Conservation (phyloP, 2,329 filamentous ascomycete species). For the Ophiostoma piceae region DNA sequence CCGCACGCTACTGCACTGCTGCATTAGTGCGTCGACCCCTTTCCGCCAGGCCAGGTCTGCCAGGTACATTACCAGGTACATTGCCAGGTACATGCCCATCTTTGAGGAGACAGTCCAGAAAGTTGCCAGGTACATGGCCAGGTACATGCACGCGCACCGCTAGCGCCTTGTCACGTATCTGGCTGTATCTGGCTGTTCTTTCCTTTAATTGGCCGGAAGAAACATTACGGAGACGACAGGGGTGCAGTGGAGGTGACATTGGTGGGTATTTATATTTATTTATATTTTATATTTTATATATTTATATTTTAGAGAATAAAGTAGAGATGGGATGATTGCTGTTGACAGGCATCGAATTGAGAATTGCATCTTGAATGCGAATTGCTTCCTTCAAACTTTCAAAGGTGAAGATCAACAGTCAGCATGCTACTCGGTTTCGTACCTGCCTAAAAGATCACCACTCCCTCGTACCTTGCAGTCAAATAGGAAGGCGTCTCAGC, state of each 20-base stretch:
- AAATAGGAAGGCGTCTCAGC: background rate
- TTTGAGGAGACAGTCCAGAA: background rate
- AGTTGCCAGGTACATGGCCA: background rate
- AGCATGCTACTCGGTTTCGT: too few species aligned
- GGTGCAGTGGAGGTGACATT: background rate
- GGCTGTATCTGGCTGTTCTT: background rate
- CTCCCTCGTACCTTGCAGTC: background rate
- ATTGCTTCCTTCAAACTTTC: too few species aligned
- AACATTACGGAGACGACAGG: background rate
- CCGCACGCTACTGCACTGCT: slow-evolving; percentile 8
- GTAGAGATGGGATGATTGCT: too few species aligned
- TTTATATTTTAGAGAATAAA: too few species aligned
- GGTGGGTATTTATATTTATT: background rate
- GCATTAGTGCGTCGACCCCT: slow-evolving; percentile 13
- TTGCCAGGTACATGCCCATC: background rate
- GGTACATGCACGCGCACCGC: background rate
- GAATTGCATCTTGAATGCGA: too few species aligned
- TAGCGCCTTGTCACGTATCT: slow-evolving; percentile 9
- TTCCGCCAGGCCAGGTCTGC: slow-evolving; percentile 6
- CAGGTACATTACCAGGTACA: background rate
- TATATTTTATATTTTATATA: too few species aligned
- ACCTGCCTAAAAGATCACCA: too few species aligned
- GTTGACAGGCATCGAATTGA: too few species aligned
- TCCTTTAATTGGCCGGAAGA: background rate
- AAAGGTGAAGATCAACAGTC: too few species aligned